phyloP scores from a whole-genome alignment of 2,329 filamentous ascomycete species.

The Pyricularia sp. region DNA sequence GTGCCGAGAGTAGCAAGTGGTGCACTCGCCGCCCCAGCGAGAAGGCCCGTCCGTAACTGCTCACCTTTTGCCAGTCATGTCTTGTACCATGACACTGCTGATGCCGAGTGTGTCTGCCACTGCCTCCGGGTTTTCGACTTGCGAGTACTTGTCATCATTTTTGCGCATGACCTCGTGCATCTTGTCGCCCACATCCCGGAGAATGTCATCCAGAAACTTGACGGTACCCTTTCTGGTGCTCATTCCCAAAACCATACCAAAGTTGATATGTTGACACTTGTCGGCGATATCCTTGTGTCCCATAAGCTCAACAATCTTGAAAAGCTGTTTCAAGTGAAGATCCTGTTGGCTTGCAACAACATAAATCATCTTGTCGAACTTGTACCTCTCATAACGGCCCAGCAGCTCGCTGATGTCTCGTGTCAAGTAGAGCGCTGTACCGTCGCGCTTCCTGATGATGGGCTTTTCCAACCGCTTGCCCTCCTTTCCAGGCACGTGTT shows the following conservation, averaged over 20 bases:
- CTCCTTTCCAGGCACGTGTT: constrained; percentile 51
- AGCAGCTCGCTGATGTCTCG: constrained; percentile 66
- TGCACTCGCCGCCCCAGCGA: neutral
- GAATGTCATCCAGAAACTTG: constrained; percentile 60
- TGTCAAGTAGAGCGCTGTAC: constrained; percentile 65
- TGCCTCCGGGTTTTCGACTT: constrained; percentile 70
- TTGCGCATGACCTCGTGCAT: constrained; percentile 97
- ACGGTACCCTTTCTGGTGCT: constrained; percentile 61
- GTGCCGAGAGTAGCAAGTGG: neutral
- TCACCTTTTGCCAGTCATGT: constrained; percentile 88
- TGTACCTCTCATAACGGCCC: constrained; percentile 46
- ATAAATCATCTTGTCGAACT: constrained; percentile 71
- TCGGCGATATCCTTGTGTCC: constrained; percentile 53
- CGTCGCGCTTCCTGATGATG: constrained; percentile 59
- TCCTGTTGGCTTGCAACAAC: constrained; percentile 63
- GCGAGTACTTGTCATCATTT: constrained; percentile 80
- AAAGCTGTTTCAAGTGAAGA: constrained; percentile 59
- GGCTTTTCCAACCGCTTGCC: constrained; percentile 59
- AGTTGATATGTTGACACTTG: constrained; percentile 63
- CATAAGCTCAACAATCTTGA: constrained; percentile 64
- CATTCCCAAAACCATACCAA: constrained; percentile 60
- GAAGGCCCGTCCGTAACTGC: constrained; percentile 11
- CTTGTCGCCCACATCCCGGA: constrained; percentile 71
- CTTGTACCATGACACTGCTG: constrained; percentile 92
- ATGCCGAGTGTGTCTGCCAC: constrained; percentile 86